phyloP scores from a whole-genome alignment of 306 rosid species.

The Vigna mungo region DNA sequence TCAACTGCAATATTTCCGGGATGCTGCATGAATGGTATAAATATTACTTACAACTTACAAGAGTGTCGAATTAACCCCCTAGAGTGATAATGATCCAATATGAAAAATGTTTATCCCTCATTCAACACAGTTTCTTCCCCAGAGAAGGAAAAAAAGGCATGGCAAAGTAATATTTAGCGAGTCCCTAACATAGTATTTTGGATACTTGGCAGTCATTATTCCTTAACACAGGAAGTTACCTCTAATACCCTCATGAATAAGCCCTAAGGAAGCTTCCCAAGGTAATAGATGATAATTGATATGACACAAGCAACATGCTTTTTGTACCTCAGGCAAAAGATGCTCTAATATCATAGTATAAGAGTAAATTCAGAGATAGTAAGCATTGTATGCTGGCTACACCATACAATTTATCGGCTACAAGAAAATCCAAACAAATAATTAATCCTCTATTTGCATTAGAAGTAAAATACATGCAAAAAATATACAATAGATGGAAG shows the following conservation, averaged over 20 bases:
- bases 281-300: slow-evolving; percentile 23
- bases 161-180: slow-evolving; percentile 4
- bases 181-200: slow-evolving; percentile 27
- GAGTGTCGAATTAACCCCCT: slow-evolving; percentile 35
- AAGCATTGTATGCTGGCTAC: slow-evolving; percentile 21
- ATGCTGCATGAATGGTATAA: slow-evolving; percentile 66
- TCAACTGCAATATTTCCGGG: slow-evolving; percentile 99
- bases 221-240: not conserved
- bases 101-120: slow-evolving; percentile 24
- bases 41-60: not conserved
- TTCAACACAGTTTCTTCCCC: slow-evolving; percentile 24
- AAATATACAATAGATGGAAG: not conserved
- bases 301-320: slow-evolving; percentile 4
- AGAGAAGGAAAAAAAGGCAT: slow-evolving; percentile 6
- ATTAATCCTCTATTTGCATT: not conserved
- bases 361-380: slow-evolving; percentile 32
- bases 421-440: slow-evolving; percentile 36
- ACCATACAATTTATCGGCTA: slow-evolving; percentile 11
- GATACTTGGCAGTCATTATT: slow-evolving; percentile 5
- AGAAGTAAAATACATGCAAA: not conserved
- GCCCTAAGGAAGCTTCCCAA: slow-evolving; percentile 25
- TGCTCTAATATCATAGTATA: slow-evolving; percentile 27
- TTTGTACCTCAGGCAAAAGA: slow-evolving; percentile 27
- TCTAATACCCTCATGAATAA: not conserved
- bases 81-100: slow-evolving; percentile 35